Percentiles rank a stretch among this genome's conserved stretches.
phyloP scores from a whole-genome alignment of 768 basidiomycete species.

The Podaxis rugospora region DNA sequence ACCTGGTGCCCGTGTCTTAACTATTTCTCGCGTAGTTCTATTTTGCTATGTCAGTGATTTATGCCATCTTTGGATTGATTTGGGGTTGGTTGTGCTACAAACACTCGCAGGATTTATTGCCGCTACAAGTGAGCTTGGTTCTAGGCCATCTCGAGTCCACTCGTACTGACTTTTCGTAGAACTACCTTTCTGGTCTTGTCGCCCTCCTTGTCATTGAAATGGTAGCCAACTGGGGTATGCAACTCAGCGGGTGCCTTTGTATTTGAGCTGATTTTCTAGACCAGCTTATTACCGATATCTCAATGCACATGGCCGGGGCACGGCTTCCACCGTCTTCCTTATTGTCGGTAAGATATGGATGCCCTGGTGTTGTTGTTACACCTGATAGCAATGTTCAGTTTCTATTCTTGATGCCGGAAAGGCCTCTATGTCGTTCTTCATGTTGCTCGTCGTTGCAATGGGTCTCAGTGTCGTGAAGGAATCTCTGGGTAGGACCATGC shows the following conservation, averaged over 20 bases:
- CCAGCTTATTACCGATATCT: conserved; percentile 91
- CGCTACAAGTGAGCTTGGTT: conserved; percentile 65
- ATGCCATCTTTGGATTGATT: conserved; percentile 55
- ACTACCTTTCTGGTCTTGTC: conserved; percentile 88
- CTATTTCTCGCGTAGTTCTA: conserved; percentile 61
- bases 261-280: conserved; percentile 9
- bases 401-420: conserved; percentile 94
- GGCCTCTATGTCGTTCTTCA: conserved; percentile 93
- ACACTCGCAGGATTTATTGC: conserved; percentile 79
- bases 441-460: conserved; percentile 88
- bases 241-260: not conserved
- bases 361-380: not conserved
- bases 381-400: conserved; percentile 40
- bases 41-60: conserved; percentile 77
- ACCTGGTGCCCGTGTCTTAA: not conserved
- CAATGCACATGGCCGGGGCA: conserved; percentile 76
- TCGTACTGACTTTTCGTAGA: conserved; percentile 35
- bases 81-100: conserved; percentile 88
- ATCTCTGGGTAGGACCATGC: conserved; percentile 80
- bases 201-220: conserved; percentile 90
- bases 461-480: conserved; percentile 92
- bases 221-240: conserved; percentile 83
- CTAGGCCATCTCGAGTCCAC: not conserved
- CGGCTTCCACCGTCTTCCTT: conserved; percentile 82
- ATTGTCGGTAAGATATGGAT: conserved; percentile 65